Base-by-base conservation (phyloP, 352 stramenopile genomes). In the Phytophthora ramorum region DNA sequence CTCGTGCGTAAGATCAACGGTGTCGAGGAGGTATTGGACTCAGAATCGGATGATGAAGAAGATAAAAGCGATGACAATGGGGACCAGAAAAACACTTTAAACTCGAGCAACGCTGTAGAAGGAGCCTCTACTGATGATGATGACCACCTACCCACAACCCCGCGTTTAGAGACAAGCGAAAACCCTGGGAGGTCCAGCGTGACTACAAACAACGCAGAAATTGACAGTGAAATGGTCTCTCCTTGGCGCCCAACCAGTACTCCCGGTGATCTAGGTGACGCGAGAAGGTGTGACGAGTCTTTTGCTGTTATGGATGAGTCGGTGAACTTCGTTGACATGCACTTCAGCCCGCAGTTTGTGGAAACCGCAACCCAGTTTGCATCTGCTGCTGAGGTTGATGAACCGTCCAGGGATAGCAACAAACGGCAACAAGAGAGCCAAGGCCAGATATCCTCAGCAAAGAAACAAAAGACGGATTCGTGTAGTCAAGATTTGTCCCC, bases 331-430 rank as follows among this genome's bases (percentile, higher is more conserved):
- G 59, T 69, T 19, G 69, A 83, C 9, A 79, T 83, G 70, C 79
- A 89, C 41, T 89, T 81, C 54, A 91, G 82, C 58, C 82, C 82
- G 14, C 75, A 84, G 34, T 79, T 76, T 67, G 69, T 76, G 24
- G 78, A 83, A 35, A 53, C 58, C 20, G 72, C 63, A 16, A 71
- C 75, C 20, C 72, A 83, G 12, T 20, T 67, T 22, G 35, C 43
- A 6, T 22, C 38, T 66, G 22, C 16, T 49, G 43, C 47, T 9
- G 60, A 69, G 2, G 40, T 58, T 1, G 41, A 40, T 13, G 35
- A 28, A 9, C 28, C 49, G 7, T 4, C 14, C 16, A 58, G 41
- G 26, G 22, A 41, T 19, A 44, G 13, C 13, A 67, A 16, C 38
- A 58, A 65, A 48, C 14, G 35, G 0, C 37, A 30, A 24, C 38